Evolutionary conservation across 163 green algal genomes (phyloP).

Genomic region (Prototheca cutis): DNA sequence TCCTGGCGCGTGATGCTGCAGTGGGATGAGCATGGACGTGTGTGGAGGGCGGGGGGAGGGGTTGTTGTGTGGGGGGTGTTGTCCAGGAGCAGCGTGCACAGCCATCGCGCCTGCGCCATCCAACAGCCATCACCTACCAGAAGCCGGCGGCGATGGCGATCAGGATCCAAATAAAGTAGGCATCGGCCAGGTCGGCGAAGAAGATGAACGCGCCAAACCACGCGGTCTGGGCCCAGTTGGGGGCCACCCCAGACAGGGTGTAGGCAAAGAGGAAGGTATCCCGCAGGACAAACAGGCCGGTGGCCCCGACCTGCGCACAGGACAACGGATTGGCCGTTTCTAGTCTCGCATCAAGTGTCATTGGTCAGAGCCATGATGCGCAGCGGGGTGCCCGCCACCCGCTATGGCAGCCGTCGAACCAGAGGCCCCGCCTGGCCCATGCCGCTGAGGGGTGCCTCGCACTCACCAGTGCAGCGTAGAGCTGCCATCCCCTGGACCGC

Average conservation of each 20-base stretch:
- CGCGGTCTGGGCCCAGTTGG: not conserved
- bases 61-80: too few relatives aligned
- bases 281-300: conserved; percentile 24
- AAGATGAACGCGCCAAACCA: conserved; percentile 38
- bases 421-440: not conserved
- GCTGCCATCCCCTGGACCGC: conserved; percentile 24
- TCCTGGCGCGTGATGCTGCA: conserved; percentile 39
- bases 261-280: conserved; percentile 25
- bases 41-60: not conserved
- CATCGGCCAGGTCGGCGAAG: conserved; percentile 37
- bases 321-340: not conserved
- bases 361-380: too few relatives aligned
- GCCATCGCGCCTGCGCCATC: not conserved
- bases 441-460: not conserved
- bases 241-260: not conserved
- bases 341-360: not conserved
- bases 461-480: conserved; percentile 20
- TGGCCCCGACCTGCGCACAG: conserved; percentile 4
- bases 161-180: conserved; percentile 34
- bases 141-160: conserved; percentile 39
- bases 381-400: not conserved
- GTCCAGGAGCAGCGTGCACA: too few relatives aligned
- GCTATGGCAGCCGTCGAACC: not conserved
- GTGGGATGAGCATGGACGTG: not conserved
- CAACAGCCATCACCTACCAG: conserved; percentile 25